Base-by-base conservation (phyloP, 352 stramenopile genomes). In the Globisporangium mamillatum region DNA sequence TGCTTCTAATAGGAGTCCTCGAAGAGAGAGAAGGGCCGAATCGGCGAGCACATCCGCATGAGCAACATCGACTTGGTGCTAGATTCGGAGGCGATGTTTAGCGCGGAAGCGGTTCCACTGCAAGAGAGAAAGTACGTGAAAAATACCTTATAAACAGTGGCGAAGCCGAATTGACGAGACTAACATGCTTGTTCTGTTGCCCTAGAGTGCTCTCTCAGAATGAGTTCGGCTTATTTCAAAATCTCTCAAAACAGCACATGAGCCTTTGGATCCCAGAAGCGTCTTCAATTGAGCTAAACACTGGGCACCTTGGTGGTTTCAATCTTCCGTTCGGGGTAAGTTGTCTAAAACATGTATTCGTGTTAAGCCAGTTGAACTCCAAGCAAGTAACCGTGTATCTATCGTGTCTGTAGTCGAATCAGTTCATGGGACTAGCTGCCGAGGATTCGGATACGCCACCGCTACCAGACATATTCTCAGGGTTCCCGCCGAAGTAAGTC, bases 11-110 rank as follows among this genome's bases (percentile, higher is more conserved):
- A 55, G 52, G 50, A 67, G 8, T 14, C 41, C 10, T 36, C 32
- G 18, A n/a, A 25, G 44, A 41, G 66, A 14, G 68, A 59, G 20
- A 60, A 59, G 5, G 44, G 24, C 32, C 71, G 85, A 24, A 69
- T 91, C 25, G 85, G 85, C 18, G 82, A 91, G 46, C 72, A 73
- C 16, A 91, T 91, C 38, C 67, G 62, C 16, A 91, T 91, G 80
- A 60, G 63, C 9, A 79, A 87, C 55, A 61, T 84, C 32, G 73
- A 71, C 2, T 67, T 91, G 29, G 50, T 90, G 20, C 63, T 75
- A 4, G 74, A 75, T 9, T 80, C 76, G 44, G 66, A 66, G 20
- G 55, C 44, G 46, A 67, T 79, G 20, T 84, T 80, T 66, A 34
- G 76, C 38, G 70, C 77, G n/a, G 41, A 81, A 16, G 72, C 75